A percentile compares a stretch with the other conserved stretches of the same genome.
Conservation (phyloP, 2,329 filamentous ascomycete genomes). For the Claviceps spartinae region DNA sequence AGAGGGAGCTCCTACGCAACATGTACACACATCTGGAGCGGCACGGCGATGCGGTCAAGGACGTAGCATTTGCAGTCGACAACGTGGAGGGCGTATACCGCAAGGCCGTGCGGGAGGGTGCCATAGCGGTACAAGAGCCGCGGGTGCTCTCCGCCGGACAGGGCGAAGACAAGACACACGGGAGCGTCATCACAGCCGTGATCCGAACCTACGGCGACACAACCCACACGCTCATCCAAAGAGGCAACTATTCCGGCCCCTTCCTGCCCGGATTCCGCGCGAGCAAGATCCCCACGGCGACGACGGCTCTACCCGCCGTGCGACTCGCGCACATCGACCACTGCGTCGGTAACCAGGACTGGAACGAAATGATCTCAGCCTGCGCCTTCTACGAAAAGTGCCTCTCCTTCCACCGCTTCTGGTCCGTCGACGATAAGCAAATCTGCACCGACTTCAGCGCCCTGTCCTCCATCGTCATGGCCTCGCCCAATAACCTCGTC, state of each 20-base stretch:
- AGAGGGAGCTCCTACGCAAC: slow-evolving; percentile 52
- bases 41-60: slow-evolving; percentile 89
- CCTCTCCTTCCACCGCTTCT: slow-evolving; percentile 91
- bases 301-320: slow-evolving; percentile 44
- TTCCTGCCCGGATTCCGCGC: slow-evolving; percentile 76
- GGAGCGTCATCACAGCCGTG: slow-evolving; percentile 58
- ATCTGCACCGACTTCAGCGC: slow-evolving; percentile 90
- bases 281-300: slow-evolving; percentile 26
- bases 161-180: slow-evolving; percentile 42
- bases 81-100: slow-evolving; percentile 68
- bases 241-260: slow-evolving; percentile 52
- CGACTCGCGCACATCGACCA: slow-evolving; percentile 72
- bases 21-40: slow-evolving; percentile 73
- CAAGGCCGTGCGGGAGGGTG: slow-evolving; percentile 54
- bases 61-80: slow-evolving; percentile 91
- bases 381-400: slow-evolving; percentile 71
- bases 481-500: slow-evolving; percentile 67
- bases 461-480: slow-evolving; percentile 82
- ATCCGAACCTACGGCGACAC: slow-evolving; percentile 92
- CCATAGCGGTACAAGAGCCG: slow-evolving; percentile 49
- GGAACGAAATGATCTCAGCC: slow-evolving; percentile 67
- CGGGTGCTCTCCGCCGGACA: slow-evolving; percentile 16
- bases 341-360: slow-evolving; percentile 94
- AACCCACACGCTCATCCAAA: slow-evolving; percentile 79
- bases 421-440: slow-evolving; percentile 86